Conservation (phyloP, 306 rosid species). For the Rosa lucieae region DNA sequence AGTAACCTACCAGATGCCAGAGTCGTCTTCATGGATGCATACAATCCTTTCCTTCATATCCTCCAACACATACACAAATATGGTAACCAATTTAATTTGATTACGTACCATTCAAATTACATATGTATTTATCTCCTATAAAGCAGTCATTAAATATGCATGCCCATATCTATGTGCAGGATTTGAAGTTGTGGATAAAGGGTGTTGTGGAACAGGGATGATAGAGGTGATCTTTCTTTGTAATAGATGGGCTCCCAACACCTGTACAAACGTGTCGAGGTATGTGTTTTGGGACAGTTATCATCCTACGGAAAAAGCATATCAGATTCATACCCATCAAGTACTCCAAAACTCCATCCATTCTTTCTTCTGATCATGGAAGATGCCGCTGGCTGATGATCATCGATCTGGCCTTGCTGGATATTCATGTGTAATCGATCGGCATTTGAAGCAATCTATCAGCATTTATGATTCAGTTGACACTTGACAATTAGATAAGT, state of each 20-base stretch:
- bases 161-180: conserved; percentile 20
- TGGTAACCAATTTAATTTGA: not conserved
- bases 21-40: conserved; percentile 16
- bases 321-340: conserved; percentile 8
- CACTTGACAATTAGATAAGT: not conserved
- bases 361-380: not conserved
- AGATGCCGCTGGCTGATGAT: not conserved
- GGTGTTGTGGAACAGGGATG: conserved; percentile 43
- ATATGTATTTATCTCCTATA: not conserved
- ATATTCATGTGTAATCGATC: not conserved
- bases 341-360: conserved; percentile 8
- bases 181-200: conserved; percentile 11
- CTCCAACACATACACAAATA: conserved; percentile 1
- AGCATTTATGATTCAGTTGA: too few relatives aligned
- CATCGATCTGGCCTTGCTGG: not conserved
- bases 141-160: not conserved
- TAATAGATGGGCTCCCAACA: not conserved
- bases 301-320: conserved; percentile 45
- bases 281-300: conserved; percentile 44
- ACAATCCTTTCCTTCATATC: conserved; percentile 9
- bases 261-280: conserved; percentile 11
- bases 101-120: not conserved
- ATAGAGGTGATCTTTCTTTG: conserved; percentile 16
- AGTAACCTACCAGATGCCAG: not conserved
- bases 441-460: not conserved